Percentiles rank a stretch among this genome's conserved stretches.
These are phyloP conservation scores for Copromyces sp. DNA, from an alignment of 495 filamentous ascomycete species.

Conservation along the genomic window DNA sequence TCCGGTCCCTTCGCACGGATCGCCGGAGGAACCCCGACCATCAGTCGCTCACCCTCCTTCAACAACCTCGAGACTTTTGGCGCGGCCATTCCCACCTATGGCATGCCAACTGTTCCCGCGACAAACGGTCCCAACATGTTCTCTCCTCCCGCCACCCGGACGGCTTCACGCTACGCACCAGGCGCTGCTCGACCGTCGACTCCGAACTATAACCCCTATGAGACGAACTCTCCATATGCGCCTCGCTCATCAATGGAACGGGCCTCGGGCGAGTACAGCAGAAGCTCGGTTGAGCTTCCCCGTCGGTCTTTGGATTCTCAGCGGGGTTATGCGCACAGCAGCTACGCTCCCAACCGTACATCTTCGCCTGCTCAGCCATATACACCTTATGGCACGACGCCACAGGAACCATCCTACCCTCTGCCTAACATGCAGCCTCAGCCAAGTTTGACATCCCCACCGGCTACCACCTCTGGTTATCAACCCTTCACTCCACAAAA, in stretches of 20 bases:
- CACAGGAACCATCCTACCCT: neutral
- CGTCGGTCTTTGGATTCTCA: conserved; percentile 36
- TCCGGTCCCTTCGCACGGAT: conserved; percentile 74
- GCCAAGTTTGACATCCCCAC: conserved; percentile 1
- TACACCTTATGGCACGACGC: neutral
- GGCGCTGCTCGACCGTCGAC: conserved; percentile 19
- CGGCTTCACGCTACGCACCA: conserved; percentile 57
- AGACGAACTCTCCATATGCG: conserved; percentile 30
- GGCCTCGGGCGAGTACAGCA: conserved; percentile 31
- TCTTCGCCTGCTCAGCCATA: conserved; percentile 13
- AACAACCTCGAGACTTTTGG: conserved; percentile 65
- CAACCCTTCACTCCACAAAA: conserved; percentile 10
- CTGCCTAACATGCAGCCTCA: neutral
- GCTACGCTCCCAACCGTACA: conserved; percentile 24
- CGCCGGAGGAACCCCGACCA: conserved; percentile 63
- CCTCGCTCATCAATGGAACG: conserved; percentile 36
- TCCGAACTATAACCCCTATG: conserved; percentile 23
- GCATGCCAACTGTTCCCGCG: conserved; percentile 17
- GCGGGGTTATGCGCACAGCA: conserved; percentile 15
- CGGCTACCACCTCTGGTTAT: conserved; percentile 12
- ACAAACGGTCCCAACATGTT: conserved; percentile 20
- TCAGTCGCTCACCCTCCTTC: conserved; percentile 70
- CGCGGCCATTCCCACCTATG: conserved; percentile 21
- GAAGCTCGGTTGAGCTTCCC: conserved; percentile 33
- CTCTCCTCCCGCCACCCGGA: conserved; percentile 27